Percentiles rank a stretch among this genome's conserved stretches.
These are phyloP conservation scores for Ottelia alismoides DNA, from an alignment of 106 monocot species.

Conservation along the genomic window DNA sequence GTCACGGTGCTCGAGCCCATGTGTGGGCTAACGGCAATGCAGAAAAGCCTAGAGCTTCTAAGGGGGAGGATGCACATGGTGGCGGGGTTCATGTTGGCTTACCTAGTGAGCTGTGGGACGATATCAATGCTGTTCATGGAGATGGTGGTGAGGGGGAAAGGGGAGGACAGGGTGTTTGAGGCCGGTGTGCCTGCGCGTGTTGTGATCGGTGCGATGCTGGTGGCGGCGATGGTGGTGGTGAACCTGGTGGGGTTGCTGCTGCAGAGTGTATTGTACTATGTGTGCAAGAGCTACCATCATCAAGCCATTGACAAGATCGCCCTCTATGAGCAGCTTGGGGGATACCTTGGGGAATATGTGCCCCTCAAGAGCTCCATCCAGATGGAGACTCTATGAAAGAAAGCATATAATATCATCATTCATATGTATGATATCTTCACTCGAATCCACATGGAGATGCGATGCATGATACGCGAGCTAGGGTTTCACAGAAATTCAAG, in stretches of 20 bases:
- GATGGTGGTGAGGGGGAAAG: constrained; percentile 38
- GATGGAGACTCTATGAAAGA: constrained; percentile 58
- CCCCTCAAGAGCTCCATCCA: constrained; percentile 54
- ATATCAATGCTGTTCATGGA: constrained; percentile 31
- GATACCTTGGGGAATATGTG: constrained; percentile 65
- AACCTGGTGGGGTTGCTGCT: constrained; percentile 50
- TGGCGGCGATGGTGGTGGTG: constrained; percentile 41
- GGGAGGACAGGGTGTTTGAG: constrained; percentile 10
- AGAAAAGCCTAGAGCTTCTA: constrained; percentile 51
- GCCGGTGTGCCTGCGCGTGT: too few species aligned
- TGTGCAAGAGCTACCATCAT: constrained; percentile 80
- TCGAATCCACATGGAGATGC: too few species aligned
- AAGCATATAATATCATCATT: too few species aligned
- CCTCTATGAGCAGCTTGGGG: constrained; percentile 46
- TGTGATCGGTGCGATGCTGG: constrained; percentile 37
- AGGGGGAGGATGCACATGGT: constrained; percentile 36
- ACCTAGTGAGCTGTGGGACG: constrained; percentile 31
- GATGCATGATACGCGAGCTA: too few species aligned
- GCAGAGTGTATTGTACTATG: constrained; percentile 86
- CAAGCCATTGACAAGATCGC: constrained; percentile 45
- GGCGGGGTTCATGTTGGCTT: constrained; percentile 20
- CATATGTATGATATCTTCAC: too few species aligned
- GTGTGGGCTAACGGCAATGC: constrained; percentile 57
- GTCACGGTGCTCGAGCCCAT: constrained; percentile 63
- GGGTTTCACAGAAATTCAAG: too few species aligned